Conservation (phyloP, 257 asterid genomes). For the Petrea volubilis region DNA sequence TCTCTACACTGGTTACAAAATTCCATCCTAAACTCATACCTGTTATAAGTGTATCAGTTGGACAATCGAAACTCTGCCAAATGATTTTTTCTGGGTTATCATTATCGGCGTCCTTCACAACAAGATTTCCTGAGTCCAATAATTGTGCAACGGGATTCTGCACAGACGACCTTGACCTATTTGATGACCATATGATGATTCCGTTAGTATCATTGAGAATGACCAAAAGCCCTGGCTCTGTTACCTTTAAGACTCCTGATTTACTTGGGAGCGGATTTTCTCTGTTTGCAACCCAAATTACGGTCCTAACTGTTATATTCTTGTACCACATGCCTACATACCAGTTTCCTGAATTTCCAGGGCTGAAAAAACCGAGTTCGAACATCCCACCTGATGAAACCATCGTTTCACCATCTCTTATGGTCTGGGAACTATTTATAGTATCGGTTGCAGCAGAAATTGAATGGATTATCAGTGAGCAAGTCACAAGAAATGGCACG, state of each 20-base stretch:
- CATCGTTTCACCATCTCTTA: no score
- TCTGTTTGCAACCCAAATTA: slow-evolving; percentile 15
- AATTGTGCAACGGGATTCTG: neutral
- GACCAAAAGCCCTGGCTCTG: neutral
- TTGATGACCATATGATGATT: neutral
- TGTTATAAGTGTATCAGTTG: neutral
- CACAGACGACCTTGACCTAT: neutral
- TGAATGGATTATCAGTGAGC: no score
- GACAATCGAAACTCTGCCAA: no score
- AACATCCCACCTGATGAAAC: no score
- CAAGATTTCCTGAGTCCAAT: neutral
- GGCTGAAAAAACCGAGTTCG: no score
- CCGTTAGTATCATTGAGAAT: neutral
- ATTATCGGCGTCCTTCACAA: neutral
- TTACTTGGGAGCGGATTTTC: neutral
- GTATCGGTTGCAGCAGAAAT: no score
- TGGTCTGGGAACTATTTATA: no score
- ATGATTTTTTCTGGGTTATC: neutral
- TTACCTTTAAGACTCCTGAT: neutral
- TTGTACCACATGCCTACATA: slow-evolving; percentile 8
- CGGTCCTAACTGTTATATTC: neutral
- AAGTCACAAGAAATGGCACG: no score
- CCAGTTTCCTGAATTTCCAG: neutral
- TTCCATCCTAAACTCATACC: slow-evolving; percentile 10
- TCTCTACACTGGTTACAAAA: neutral